Conservation (phyloP, 305 asterid species). For the Lippia alba region DNA sequence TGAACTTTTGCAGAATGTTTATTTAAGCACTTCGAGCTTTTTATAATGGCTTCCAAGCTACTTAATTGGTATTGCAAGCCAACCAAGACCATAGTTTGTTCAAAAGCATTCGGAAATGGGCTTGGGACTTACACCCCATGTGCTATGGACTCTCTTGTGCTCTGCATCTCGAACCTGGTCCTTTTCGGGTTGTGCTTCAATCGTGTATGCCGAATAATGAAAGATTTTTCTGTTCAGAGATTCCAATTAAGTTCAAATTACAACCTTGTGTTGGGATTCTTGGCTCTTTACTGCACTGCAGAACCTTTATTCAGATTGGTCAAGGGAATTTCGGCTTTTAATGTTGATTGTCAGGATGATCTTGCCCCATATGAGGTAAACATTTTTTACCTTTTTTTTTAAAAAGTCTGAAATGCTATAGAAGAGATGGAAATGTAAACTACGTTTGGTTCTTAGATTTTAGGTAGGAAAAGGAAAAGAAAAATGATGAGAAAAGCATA, state of each 20-base stretch:
- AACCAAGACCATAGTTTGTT: slow-evolving; percentile 73
- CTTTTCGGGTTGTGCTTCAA: slow-evolving; percentile 64
- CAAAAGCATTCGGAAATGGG: slow-evolving; percentile 63
- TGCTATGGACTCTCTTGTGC: slow-evolving; percentile 65
- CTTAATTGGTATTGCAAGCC: slow-evolving; percentile 85
- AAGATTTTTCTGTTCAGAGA: slow-evolving; percentile 58
- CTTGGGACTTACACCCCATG: slow-evolving; percentile 89
- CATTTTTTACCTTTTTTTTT: neutral
- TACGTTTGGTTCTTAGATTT: no score
- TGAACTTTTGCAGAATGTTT: no score
- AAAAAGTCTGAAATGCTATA: neutral
- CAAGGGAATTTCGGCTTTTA: slow-evolving; percentile 70
- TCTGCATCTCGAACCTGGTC: slow-evolving; percentile 67
- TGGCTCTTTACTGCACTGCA: slow-evolving; percentile 71
- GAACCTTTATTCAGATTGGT: slow-evolving; percentile 74
- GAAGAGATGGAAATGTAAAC: neutral
- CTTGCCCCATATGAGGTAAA: slow-evolving; percentile 88
- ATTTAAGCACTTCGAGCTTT: slow-evolving; percentile 18
- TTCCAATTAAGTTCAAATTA: slow-evolving; percentile 62
- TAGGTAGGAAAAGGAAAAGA: no score
- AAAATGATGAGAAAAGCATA: no score
- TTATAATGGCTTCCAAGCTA: slow-evolving; percentile 66
- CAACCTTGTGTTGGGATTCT: slow-evolving; percentile 65
- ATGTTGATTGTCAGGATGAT: slow-evolving; percentile 62
- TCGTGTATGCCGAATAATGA: slow-evolving; percentile 61